Percentiles rank a stretch among this genome's conserved stretches.
phyloP scores from a whole-genome alignment of 1,284 basidiomycete species.

The Melampsora larici-populina region DNA sequence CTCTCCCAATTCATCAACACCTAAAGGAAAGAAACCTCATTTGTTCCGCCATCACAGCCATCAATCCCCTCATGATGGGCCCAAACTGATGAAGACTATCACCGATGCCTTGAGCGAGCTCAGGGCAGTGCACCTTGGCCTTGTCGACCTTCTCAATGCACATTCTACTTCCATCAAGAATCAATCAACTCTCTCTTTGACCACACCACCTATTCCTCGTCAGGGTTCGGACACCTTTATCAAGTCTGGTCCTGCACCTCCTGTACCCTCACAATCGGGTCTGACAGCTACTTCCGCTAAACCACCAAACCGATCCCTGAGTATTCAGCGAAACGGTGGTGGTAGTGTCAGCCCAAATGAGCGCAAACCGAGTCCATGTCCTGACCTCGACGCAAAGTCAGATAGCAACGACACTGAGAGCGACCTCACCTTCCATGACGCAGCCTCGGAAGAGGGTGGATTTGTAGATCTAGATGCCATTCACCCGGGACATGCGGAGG shows the following conservation, averaged over 20 bases:
- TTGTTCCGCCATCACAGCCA: conserved; percentile 29
- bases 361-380: neutral
- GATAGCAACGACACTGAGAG: conserved; percentile 16
- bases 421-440: conserved; percentile 36
- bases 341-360: neutral
- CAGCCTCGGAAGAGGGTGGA: conserved; percentile 13
- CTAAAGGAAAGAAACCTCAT: conserved; percentile 34
- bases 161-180: conserved; percentile 29
- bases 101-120: conserved; percentile 19
- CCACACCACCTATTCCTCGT: neutral
- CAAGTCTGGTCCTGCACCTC: neutral
- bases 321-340: neutral
- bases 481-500: conserved; percentile 19
- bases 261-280: too few relatives aligned
- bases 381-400: conserved; percentile 14
- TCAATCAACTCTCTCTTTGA: conserved; percentile 4
- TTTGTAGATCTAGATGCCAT: conserved; percentile 41
- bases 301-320: neutral
- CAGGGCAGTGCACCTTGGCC: conserved; percentile 24
- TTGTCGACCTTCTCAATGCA: conserved; percentile 39
- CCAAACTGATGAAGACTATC: conserved; percentile 29
- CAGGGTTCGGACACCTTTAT: neutral
- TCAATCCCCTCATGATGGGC: conserved; percentile 5
- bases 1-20: neutral
- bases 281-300: neutral